Evolutionary conservation across 179 eudicot genomes (phyloP).

Genomic region (Carnegiea gigantea): DNA sequence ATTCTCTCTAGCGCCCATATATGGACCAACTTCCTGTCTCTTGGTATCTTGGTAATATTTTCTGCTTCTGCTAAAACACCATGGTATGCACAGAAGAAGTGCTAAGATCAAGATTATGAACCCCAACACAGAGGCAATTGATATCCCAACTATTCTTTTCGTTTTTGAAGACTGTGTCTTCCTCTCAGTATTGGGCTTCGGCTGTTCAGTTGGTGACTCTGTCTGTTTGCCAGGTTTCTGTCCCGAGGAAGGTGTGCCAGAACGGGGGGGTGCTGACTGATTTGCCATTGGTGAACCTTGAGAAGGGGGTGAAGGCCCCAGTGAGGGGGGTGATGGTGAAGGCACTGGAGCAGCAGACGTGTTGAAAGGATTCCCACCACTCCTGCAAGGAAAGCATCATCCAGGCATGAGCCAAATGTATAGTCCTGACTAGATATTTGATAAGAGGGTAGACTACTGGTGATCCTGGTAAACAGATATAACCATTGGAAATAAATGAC

Average conservation of each 20-base stretch:
- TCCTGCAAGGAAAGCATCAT: slow-evolving; percentile 41
- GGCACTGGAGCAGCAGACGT: slow-evolving; percentile 58
- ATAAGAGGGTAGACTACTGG: not conserved
- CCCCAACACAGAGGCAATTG: slow-evolving; percentile 58
- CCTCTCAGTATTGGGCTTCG: slow-evolving; percentile 42
- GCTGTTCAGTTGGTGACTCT: slow-evolving; percentile 49
- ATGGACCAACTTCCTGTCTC: slow-evolving; percentile 72
- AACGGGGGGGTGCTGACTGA: slow-evolving; percentile 32
- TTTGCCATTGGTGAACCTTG: slow-evolving; percentile 29
- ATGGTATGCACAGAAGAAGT: slow-evolving; percentile 64
- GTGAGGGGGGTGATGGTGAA: slow-evolving; percentile 49
- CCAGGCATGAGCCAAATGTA: not conserved
- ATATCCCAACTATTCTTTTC: slow-evolving; percentile 64
- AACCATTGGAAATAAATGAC: not conserved
- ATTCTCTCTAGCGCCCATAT: slow-evolving; percentile 44
- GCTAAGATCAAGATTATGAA: slow-evolving; percentile 61
- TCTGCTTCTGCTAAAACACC: slow-evolving; percentile 49
- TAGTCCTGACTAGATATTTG: not conserved
- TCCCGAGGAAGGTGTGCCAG: slow-evolving; percentile 37
- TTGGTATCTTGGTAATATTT: slow-evolving; percentile 41
- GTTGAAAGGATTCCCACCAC: slow-evolving; percentile 78
- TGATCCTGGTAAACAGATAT: not conserved
- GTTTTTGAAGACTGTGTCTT: slow-evolving; percentile 41
- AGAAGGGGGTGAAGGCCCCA: slow-evolving; percentile 31
- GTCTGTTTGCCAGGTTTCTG: slow-evolving; percentile 52